These are phyloP conservation scores for Hypoxylon subgilvum DNA, from an alignment of 495 filamentous ascomycete genomes.

Conservation along the genomic window DNA sequence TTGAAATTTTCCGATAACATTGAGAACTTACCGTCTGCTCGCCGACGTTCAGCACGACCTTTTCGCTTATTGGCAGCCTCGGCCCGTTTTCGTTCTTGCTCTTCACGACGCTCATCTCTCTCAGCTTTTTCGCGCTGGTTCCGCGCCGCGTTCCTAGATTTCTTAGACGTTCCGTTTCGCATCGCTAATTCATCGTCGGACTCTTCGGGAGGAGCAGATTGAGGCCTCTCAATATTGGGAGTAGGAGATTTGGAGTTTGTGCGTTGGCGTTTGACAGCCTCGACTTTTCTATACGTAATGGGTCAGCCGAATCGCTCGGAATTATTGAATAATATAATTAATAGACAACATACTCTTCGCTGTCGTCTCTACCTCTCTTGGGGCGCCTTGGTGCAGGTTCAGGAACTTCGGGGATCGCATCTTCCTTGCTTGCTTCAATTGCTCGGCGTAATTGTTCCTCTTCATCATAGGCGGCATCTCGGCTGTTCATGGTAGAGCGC, in stretches of 20 bases:
- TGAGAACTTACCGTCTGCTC: constrained; percentile 71
- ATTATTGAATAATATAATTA: neutral
- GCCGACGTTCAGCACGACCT: constrained; percentile 71
- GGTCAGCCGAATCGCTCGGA: constrained; percentile 1
- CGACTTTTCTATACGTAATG: constrained; percentile 50
- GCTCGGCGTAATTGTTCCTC: constrained; percentile 87
- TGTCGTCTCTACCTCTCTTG: constrained; percentile 88
- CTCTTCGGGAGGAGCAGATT: constrained; percentile 58
- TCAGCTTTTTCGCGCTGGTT: constrained; percentile 75
- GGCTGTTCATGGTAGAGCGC: constrained; percentile 96
- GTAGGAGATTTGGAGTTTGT: constrained; percentile 76
- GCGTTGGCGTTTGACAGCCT: constrained; percentile 68
- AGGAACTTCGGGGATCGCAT: constrained; percentile 55
- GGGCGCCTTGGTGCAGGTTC: constrained; percentile 63
- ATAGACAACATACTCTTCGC: constrained; percentile 77
- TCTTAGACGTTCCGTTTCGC: constrained; percentile 63
- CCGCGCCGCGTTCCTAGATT: constrained; percentile 68
- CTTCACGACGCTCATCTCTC: constrained; percentile 76
- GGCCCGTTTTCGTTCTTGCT: constrained; percentile 68
- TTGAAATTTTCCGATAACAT: constrained; percentile 21
- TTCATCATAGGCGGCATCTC: constrained; percentile 93
- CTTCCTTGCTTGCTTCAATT: constrained; percentile 92
- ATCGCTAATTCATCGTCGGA: constrained; percentile 72
- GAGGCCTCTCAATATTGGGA: constrained; percentile 56
- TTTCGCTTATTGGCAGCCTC: constrained; percentile 79